Percentiles rank a stretch among this genome's conserved stretches.
These are phyloP conservation scores for Daldinia bambusicola DNA, from an alignment of 495 filamentous ascomycete species.

Conservation along the genomic window DNA sequence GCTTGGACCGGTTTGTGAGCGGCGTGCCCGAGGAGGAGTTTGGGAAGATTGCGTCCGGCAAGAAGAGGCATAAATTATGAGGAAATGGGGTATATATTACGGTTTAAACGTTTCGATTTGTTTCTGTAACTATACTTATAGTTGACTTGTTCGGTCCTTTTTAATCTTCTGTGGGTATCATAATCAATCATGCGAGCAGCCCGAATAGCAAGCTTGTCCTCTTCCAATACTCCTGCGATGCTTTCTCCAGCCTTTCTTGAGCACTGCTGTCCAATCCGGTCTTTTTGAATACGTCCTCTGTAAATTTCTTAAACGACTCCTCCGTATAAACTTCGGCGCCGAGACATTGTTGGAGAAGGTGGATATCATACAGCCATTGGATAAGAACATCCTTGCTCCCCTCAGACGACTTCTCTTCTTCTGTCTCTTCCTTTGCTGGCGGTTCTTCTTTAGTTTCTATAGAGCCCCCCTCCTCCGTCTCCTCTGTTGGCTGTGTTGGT, in stretches of 20 bases:
- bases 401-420: slow-evolving; percentile 27
- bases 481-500: slow-evolving; percentile 8
- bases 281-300: slow-evolving; percentile 58
- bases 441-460: slow-evolving; percentile 32
- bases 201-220: slow-evolving; percentile 80
- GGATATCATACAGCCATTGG: slow-evolving; percentile 82
- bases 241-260: slow-evolving; percentile 63
- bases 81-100: slow-evolving; percentile 5
- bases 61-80: slow-evolving; percentile 87
- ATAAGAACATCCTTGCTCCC: slow-evolving; percentile 65
- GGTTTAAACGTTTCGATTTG: neutral
- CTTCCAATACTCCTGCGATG: slow-evolving; percentile 80
- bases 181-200: slow-evolving; percentile 52
- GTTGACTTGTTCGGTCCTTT: neutral
- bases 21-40: slow-evolving; percentile 91
- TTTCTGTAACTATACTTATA: neutral
- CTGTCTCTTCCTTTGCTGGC: slow-evolving; percentile 13
- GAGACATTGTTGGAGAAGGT: slow-evolving; percentile 68
- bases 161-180: slow-evolving; percentile 38
- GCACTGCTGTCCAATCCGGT: slow-evolving; percentile 56
- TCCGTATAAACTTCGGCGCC: slow-evolving; percentile 43
- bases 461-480: slow-evolving; percentile 7
- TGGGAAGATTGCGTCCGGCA: slow-evolving; percentile 62
- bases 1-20: slow-evolving; percentile 78
- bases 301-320: slow-evolving; percentile 56